Conservation (phyloP, 352 stramenopile genomes). For the Phytophthora crassamura region DNA sequence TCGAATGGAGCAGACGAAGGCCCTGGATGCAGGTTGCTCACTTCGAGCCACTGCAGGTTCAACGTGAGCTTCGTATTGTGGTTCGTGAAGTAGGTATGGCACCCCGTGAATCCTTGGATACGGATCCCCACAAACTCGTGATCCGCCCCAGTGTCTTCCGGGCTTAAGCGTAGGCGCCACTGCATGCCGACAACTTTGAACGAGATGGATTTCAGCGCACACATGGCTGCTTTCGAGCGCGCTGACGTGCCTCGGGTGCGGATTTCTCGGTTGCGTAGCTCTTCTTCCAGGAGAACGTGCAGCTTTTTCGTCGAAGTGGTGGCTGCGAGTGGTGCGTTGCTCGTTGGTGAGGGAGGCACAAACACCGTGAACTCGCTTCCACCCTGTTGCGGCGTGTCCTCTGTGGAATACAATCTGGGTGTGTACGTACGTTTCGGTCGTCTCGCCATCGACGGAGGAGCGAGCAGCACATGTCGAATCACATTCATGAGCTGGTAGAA, state of each 20-base stretch:
- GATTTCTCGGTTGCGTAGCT: conserved; percentile 66
- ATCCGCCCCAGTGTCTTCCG: conserved; percentile 59
- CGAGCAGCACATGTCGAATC: conserved; percentile 73
- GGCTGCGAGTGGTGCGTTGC: conserved; percentile 9
- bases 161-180: conserved; percentile 65
- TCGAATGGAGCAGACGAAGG: conserved; percentile 79
- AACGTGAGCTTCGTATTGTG: conserved; percentile 78
- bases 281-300: conserved; percentile 67
- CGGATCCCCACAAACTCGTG: conserved; percentile 83
- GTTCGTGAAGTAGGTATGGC: conserved; percentile 74
- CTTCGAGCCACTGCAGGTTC: conserved; percentile 84
- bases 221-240: conserved; percentile 31
- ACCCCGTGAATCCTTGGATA: conserved; percentile 63
- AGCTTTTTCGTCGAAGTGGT: conserved; percentile 59
- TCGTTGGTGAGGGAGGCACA: conserved; percentile 29
- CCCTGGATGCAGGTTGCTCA: conserved; percentile 81
- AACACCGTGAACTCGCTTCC: conserved; percentile 39
- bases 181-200: conserved; percentile 67
- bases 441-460: conserved; percentile 53
- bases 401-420: conserved; percentile 11
- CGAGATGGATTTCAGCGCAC: conserved; percentile 70
- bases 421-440: conserved; percentile 39
- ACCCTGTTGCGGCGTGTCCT: conserved; percentile 31
- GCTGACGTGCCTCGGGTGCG: conserved; percentile 48
- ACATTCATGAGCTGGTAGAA: conserved; percentile 88